These are phyloP conservation scores for Scleroderma citrinum DNA, from an alignment of 768 basidiomycete species.

Conservation along the genomic window DNA sequence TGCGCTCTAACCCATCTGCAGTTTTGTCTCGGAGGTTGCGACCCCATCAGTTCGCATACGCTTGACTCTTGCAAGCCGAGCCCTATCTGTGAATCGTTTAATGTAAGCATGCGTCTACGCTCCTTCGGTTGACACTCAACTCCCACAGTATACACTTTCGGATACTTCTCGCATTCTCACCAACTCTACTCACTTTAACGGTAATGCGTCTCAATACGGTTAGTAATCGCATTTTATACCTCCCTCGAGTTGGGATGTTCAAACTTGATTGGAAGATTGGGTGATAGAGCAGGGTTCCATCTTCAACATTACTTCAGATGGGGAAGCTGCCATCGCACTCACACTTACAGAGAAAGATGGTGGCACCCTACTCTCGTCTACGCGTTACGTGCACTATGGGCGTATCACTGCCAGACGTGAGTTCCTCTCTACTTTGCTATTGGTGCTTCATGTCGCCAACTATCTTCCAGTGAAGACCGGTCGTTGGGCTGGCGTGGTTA, in stretches of 20 bases:
- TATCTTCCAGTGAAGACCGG: constrained; percentile 60
- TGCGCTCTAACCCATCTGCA: constrained; percentile 23
- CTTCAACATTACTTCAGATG: constrained; percentile 54
- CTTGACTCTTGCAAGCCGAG: constrained; percentile 63
- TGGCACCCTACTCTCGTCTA: constrained; percentile 74
- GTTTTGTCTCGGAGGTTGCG: constrained; percentile 86
- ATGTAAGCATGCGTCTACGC: constrained; percentile 32
- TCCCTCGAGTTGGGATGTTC: background rate
- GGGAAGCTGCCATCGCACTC: constrained; percentile 57
- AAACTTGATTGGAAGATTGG: constrained; percentile 48
- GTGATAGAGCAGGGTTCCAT: constrained; percentile 62
- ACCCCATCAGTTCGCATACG: constrained; percentile 63
- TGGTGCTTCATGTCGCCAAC: background rate
- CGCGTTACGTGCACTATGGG: constrained; percentile 79
- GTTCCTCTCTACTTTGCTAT: constrained; percentile 5
- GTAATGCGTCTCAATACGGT: constrained; percentile 70
- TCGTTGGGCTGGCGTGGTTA: constrained; percentile 75
- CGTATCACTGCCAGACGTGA: constrained; percentile 59
- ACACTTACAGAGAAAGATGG: constrained; percentile 64
- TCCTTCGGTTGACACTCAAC: background rate
- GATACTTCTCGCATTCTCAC: constrained; percentile 61
- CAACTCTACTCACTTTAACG: constrained; percentile 64
- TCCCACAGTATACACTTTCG: constrained; percentile 49
- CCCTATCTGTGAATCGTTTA: constrained; percentile 63
- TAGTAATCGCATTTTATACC: constrained; percentile 1